These are phyloP conservation scores for Fusarium protoensiforme DNA, from an alignment of 2,329 filamentous ascomycete species.

Conservation along the genomic window DNA sequence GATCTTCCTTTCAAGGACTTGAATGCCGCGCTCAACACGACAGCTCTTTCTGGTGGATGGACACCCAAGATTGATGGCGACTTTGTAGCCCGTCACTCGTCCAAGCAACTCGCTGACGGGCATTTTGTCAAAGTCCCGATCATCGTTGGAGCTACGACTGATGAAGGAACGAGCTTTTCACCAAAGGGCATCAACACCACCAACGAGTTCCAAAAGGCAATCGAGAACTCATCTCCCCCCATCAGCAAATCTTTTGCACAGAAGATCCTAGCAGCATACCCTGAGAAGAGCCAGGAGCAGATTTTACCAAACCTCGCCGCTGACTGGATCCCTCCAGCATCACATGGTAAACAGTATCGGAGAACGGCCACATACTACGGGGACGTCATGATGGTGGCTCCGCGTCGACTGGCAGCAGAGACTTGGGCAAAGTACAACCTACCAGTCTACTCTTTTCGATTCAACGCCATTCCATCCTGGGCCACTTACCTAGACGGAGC, in stretches of 20 bases:
- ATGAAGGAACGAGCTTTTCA: conserved; percentile 24
- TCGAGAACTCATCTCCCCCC: not conserved
- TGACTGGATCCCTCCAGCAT: conserved; percentile 8
- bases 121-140: conserved; percentile 25
- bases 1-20: not conserved
- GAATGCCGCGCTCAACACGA: conserved; percentile 16
- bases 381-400: conserved; percentile 14
- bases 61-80: conserved; percentile 21
- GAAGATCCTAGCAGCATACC: not conserved
- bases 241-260: not conserved
- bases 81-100: conserved; percentile 6
- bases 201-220: not conserved
- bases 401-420: conserved; percentile 16
- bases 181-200: conserved; percentile 16
- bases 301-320: conserved; percentile 10
- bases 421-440: conserved; percentile 41
- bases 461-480: conserved; percentile 22
- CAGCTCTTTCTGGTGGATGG: conserved; percentile 10
- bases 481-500: conserved; percentile 18
- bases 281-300: not conserved
- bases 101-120: conserved; percentile 5
- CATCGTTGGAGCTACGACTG: conserved; percentile 13
- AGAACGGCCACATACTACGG: conserved; percentile 22
- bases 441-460: conserved; percentile 17
- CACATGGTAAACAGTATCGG: conserved; percentile 12